These are phyloP conservation scores for Hordeum pubiflorum DNA, from an alignment of 202 grass and related monocot species.

Conservation along the genomic window DNA sequence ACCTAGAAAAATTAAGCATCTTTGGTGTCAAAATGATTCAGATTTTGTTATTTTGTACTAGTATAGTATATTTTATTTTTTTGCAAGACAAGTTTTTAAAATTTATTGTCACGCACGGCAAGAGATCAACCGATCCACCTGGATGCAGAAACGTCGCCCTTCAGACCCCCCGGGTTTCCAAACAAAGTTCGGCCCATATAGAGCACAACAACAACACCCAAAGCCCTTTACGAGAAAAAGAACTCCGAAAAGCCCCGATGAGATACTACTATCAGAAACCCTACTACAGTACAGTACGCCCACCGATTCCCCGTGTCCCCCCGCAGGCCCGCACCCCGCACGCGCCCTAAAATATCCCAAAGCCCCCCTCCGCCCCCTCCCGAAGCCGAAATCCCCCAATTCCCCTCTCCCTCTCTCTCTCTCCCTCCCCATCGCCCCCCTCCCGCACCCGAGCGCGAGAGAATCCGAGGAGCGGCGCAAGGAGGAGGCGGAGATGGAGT, in stretches of 20 bases:
- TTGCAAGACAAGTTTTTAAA: no score
- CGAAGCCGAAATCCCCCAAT: conserved; percentile 42
- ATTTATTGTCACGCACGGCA: no score
- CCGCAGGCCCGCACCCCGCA: background rate
- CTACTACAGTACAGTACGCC: background rate
- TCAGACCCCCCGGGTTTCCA: no score
- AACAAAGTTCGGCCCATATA: background rate
- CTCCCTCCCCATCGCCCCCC: background rate
- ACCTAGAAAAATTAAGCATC: no score
- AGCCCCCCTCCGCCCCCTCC: background rate
- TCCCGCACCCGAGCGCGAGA: conserved; percentile 14
- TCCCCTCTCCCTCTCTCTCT: background rate
- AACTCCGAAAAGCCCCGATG: background rate
- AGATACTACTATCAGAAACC: background rate
- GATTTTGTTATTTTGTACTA: no score
- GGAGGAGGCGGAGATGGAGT: conserved; percentile 57
- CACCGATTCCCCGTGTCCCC: background rate
- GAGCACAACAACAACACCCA: background rate
- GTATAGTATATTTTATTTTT: no score
- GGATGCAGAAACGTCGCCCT: no score
- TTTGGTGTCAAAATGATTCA: no score
- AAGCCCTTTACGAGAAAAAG: background rate
- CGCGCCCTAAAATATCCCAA: conserved; percentile 34
- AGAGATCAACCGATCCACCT: no score
- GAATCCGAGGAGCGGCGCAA: background rate